Evolutionary conservation across 2,329 filamentous ascomycete genomes (phyloP).

Genomic region (Leptographium procerum): DNA sequence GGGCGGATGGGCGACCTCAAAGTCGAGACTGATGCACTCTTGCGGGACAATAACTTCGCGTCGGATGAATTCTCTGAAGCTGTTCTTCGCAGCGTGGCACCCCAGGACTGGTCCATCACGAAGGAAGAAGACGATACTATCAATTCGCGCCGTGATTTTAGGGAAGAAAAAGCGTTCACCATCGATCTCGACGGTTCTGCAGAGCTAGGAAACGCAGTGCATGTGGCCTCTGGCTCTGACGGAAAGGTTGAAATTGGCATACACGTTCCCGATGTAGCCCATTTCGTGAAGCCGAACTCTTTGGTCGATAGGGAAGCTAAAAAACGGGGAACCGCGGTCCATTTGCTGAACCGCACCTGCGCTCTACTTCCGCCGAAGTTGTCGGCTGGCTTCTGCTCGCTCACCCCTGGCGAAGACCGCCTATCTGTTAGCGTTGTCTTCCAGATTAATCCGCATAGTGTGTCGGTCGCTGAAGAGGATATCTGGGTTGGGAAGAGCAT

Average conservation of each 20-base stretch:
- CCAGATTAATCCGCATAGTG: slow-evolving; percentile 72
- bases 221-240: slow-evolving; percentile 73
- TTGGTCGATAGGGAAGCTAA: slow-evolving; percentile 94
- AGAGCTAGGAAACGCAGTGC: slow-evolving; percentile 84
- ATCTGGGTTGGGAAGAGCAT: slow-evolving; percentile 91
- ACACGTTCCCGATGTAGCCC: slow-evolving; percentile 87
- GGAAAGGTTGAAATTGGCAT: slow-evolving; percentile 89
- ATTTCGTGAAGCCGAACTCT: slow-evolving; percentile 94
- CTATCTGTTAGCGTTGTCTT: slow-evolving; percentile 90
- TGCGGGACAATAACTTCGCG: slow-evolving; percentile 97
- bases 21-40: slow-evolving; percentile 92
- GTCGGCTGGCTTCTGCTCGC: slow-evolving; percentile 75
- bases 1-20: slow-evolving; percentile 95
- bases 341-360: slow-evolving; percentile 80
- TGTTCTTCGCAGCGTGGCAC: slow-evolving; percentile 82
- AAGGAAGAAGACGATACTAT: slow-evolving; percentile 71
- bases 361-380: slow-evolving; percentile 82
- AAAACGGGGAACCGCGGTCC: slow-evolving; percentile 93
- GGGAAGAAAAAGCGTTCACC: slow-evolving; percentile 78
- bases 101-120: slow-evolving; percentile 80
- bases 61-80: slow-evolving; percentile 97
- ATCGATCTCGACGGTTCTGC: slow-evolving; percentile 81
- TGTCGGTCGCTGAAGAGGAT: slow-evolving; percentile 69
- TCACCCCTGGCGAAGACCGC: slow-evolving; percentile 77
- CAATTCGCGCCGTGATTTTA: slow-evolving; percentile 75